phyloP scores from a whole-genome alignment of 148 eudicot genomes.

The Rhododendron kiyosumense region DNA sequence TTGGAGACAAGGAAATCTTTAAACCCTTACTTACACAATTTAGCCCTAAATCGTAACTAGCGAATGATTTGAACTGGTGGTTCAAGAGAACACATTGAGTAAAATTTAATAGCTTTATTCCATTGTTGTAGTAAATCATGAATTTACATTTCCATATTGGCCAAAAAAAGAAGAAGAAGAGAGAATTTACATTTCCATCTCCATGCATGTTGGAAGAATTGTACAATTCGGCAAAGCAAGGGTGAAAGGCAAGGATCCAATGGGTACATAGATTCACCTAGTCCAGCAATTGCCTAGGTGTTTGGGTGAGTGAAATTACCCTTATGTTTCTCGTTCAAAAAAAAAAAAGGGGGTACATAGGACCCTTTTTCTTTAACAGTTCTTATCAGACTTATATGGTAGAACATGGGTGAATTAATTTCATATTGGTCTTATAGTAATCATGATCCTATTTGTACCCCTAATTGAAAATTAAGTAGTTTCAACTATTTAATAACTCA shows the following conservation, averaged over 20 bases:
- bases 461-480: background rate
- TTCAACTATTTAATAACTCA: background rate
- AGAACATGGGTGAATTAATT: background rate
- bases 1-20: background rate
- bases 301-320: too few relatives aligned
- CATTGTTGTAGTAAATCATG: background rate
- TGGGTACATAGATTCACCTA: background rate
- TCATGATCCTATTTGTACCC: background rate
- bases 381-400: background rate
- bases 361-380: background rate
- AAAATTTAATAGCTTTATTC: background rate
- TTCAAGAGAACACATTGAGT: background rate
- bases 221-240: background rate
- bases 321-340: too few relatives aligned
- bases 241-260: background rate
- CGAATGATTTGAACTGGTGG: background rate
- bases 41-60: background rate
- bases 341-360: background rate
- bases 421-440: background rate
- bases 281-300: too few relatives aligned
- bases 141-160: background rate
- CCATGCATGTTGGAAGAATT: background rate
- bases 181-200: background rate
- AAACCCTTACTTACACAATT: background rate
- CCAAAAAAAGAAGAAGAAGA: background rate